Evolutionary conservation across 2,329 filamentous ascomycete genomes (phyloP).

Genomic region (Phaeosphaeriaceae sp.): DNA sequence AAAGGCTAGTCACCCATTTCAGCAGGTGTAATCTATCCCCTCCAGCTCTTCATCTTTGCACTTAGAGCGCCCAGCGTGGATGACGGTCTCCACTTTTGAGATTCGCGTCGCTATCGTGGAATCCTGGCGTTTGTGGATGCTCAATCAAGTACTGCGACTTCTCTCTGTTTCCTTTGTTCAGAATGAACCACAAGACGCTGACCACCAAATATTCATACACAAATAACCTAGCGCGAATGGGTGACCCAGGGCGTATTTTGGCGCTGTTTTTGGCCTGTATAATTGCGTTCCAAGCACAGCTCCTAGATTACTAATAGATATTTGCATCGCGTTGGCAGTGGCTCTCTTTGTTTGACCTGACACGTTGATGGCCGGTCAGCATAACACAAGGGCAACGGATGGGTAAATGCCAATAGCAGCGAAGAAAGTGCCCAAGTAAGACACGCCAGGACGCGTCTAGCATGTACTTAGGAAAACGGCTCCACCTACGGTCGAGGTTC

Average conservation of each 20-base stretch:
- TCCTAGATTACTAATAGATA: constrained; percentile 57
- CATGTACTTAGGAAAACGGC: too few relatives aligned
- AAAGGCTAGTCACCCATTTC: too few relatives aligned
- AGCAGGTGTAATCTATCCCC: too few relatives aligned
- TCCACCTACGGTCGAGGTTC: too few relatives aligned
- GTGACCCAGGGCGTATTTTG: constrained; percentile 46
- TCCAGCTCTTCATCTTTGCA: neutral
- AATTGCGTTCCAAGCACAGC: constrained; percentile 49
- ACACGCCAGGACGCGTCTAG: constrained; percentile 42
- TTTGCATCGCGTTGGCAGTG: constrained; percentile 57
- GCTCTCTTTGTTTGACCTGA: constrained; percentile 61
- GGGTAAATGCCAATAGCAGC: constrained; percentile 50
- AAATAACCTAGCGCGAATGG: constrained; percentile 46
- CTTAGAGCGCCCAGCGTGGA: constrained; percentile 45
- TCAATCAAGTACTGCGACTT: constrained; percentile 33
- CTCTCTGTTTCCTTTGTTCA: constrained; percentile 40
- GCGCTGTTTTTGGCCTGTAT: constrained; percentile 42
- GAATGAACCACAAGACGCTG: constrained; percentile 33
- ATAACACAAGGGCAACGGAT: constrained; percentile 49
- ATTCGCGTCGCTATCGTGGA: constrained; percentile 41
- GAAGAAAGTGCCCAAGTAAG: constrained; percentile 47
- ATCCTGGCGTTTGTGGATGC: constrained; percentile 34
- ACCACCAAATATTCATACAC: constrained; percentile 42
- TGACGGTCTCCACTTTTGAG: constrained; percentile 41
- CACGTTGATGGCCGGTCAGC: constrained; percentile 61